Base-by-base conservation (phyloP, 176 grass and related monocot genomes). In the Chloris gayana region DNA sequence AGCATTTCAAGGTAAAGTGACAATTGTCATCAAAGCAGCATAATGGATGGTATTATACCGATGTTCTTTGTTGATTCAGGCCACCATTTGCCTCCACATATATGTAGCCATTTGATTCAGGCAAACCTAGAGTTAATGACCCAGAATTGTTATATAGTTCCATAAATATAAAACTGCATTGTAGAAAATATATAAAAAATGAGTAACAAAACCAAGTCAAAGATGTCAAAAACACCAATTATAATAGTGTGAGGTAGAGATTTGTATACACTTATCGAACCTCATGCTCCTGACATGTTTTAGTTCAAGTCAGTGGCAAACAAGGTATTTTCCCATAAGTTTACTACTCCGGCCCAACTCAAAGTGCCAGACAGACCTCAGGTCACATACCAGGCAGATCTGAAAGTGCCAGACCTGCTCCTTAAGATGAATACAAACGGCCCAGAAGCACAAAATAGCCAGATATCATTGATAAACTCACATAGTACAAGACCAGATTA, bases 81-180 rank as follows among this genome's bases (percentile, higher is more conserved):
- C 96, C 96, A 74, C 96, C 96, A 88, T 99, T 99, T 37, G 96
- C 92, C 82, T 99, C 96, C 66, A 99, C 87, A 72, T 95, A 99
- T 73, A 99, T 91, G 79, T 95, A 99, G 60, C 96, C 93, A 76
- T 99, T 95, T 67, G 93, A 93, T 88, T 99, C 93, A 62, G 92
- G 84, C 76, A 99, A 79, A 67, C 75, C 96, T 99, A 87, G 35
- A 42, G 87, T 37, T 38, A 63, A 26, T 81, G 68, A 79, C 47
- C 1, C 47, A 77, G 42, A 59, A 80, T n/a, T 75, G 70, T 88
- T 64, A 54, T 37, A 79, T 39, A 90, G 15, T 65, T 64, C 27
- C 33, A 69, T 76, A n/a, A 26, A 82, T 22, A 85, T 62, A 85
- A 51, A 77, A 59, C 13, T 77, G 25, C 45, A 77, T 60, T 35